Evolutionary conservation across 192 early-diverging fungal species (phyloP), one percentile per base, ranked within the genome.

Genomic region (Radiomyces spectabilis): DNA sequence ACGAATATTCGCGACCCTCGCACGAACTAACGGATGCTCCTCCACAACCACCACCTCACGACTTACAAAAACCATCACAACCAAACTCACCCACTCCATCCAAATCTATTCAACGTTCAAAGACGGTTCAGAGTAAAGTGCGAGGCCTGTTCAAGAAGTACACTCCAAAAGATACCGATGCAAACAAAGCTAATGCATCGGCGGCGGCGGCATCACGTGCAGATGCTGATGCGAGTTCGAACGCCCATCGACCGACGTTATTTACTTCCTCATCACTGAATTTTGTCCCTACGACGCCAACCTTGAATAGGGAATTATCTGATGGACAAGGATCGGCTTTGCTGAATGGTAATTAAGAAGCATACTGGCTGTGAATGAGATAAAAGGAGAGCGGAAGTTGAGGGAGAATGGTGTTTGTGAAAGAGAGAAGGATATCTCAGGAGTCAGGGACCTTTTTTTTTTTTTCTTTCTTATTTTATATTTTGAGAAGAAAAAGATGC

Each of bases 81-180:
- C 52, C 21, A 29, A 24, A 13, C 5, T 25, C 22, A 16, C 16
- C 39, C 1, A 8, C 41, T 13, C 42, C 59, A 15, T 52, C 59
- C 25, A 59, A 51, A 33, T 41, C 59, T 25, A 49, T 62, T 19
- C 60, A 62, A 32, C 48, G 60, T 29, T 62, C 60, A 29, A 62
- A 62, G 15, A 62, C 60, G 39, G 60, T 62, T 25, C 60, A 52
- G 22, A 62, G 34, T 41, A 62, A 54, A 48, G 35, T 62, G 25
- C 53, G 53, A 24, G 60, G 52, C 9, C 42, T 62, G 7, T 62
- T 62, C 30, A 62, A 46, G 26, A 49, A 46, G 31, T 44, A 62
- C 34, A 55, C 42, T 7, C 46, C 22, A 15, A 54, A 19, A 40
- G 41, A 40, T 16, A 33, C 26, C n/a, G 35, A 26, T 22, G 13